Conservation (phyloP, 1,284 basidiomycete species). For the Apiotrichum laibachii region DNA sequence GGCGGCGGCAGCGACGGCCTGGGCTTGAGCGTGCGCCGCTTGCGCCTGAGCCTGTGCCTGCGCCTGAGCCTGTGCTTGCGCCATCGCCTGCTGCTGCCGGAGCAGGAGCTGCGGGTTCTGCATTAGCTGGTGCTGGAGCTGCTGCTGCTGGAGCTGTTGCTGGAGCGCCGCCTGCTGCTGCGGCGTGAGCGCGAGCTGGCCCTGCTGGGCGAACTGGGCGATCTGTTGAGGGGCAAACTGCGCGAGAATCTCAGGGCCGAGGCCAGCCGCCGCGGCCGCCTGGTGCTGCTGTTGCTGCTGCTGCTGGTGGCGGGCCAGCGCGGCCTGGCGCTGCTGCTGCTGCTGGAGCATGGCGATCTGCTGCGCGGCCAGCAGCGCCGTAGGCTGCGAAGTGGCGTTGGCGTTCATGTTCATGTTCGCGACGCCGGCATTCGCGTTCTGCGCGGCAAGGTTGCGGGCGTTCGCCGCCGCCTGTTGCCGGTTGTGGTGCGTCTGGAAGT, state of each 20-base stretch:
- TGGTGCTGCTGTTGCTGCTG: conserved; percentile 21
- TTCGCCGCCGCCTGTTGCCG: conserved; percentile 10
- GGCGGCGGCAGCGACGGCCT: conserved; percentile 8
- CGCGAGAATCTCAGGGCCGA: conserved; percentile 12
- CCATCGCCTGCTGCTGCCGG: conserved; percentile 18
- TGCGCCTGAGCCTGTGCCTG: conserved; percentile 5
- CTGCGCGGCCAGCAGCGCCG: conserved; percentile 26
- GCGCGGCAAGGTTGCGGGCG: conserved; percentile 3
- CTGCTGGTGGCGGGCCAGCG: conserved; percentile 17
- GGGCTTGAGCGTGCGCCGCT: conserved; percentile 3
- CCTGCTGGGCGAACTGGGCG: conserved; percentile 20
- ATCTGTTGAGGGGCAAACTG: conserved; percentile 23
- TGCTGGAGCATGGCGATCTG: conserved; percentile 24
- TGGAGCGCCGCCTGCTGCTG: conserved; percentile 24
- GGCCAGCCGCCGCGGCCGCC: conserved; percentile 12
- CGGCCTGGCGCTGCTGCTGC: conserved; percentile 19
- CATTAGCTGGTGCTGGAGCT: conserved; percentile 12
- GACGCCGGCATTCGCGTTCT: too few relatives aligned
- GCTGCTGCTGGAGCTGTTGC: conserved; percentile 19
- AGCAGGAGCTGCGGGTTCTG: conserved; percentile 15
- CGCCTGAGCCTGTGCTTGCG: conserved; percentile 9
- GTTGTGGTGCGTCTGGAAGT: conserved; percentile 16
- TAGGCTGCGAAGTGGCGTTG: conserved; percentile 13
- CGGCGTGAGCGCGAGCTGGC: conserved; percentile 10
- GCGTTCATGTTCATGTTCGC: conserved; percentile 4